Evolutionary conservation across 169 alveolate species (phyloP).

Genomic region (Perkinsus olseni): DNA sequence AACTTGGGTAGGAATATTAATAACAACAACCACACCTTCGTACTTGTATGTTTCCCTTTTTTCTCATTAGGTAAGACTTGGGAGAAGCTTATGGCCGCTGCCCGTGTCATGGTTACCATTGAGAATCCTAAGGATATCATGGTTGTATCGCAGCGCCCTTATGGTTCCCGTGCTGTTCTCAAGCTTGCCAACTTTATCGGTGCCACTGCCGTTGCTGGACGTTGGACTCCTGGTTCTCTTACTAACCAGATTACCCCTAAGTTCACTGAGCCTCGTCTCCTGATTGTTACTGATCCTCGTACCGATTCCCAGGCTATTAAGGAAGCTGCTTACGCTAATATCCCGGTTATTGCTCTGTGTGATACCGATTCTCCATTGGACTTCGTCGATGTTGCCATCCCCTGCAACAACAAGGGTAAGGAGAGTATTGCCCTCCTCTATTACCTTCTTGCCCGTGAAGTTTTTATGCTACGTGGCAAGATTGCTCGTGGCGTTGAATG

Average conservation of each 20-base stretch:
- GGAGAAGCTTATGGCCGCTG: conserved; percentile 97
- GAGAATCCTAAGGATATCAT: conserved; percentile 94
- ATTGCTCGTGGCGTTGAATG: conserved; percentile 68
- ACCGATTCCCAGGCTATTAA: conserved; percentile 91
- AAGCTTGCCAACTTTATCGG: conserved; percentile 95
- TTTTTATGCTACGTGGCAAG: conserved; percentile 85
- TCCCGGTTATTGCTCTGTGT: conserved; percentile 97
- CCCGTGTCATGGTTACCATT: conserved; percentile 96
- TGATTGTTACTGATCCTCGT: conserved; percentile 97
- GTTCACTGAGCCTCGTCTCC: conserved; percentile 94
- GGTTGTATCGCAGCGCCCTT: conserved; percentile 87
- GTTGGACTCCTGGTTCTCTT: conserved; percentile 99
- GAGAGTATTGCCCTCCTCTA: conserved; percentile 93
- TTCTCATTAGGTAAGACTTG: conserved; percentile 78
- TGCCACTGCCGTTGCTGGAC: conserved; percentile 91
- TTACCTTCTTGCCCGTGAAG: conserved; percentile 98
- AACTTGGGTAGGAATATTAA: too few relatives aligned
- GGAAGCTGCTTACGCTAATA: conserved; percentile 93
- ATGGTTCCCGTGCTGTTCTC: conserved; percentile 95
- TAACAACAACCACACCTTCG: too few relatives aligned
- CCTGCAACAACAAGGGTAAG: conserved; percentile 94
- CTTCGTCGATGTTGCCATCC: conserved; percentile 97
- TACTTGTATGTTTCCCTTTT: too few relatives aligned
- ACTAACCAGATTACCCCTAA: conserved; percentile 96
- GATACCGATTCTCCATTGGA: conserved; percentile 95